These are phyloP conservation scores for Kwoniella mangroviensis DNA, from an alignment of 768 basidiomycete species.

Conservation along the genomic window DNA sequence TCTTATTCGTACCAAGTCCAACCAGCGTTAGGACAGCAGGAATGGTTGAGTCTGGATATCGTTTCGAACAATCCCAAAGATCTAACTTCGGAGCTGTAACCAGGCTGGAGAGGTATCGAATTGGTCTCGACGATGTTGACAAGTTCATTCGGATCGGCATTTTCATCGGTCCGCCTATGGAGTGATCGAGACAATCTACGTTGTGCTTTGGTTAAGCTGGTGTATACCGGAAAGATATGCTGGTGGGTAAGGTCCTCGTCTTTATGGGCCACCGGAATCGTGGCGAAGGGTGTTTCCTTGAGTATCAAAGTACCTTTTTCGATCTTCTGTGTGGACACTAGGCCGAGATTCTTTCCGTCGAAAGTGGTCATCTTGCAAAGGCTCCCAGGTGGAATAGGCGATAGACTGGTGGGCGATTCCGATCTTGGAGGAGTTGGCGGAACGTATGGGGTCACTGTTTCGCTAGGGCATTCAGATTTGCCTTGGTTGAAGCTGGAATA, in stretches of 20 bases:
- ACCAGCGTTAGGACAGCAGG: conserved; percentile 22
- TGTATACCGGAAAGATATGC: not conserved
- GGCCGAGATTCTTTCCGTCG: conserved; percentile 5
- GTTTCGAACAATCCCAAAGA: conserved; percentile 15
- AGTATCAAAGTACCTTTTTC: conserved; percentile 10
- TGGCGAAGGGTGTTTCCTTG: conserved; percentile 5
- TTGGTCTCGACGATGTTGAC: conserved; percentile 24
- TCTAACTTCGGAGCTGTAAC: not conserved
- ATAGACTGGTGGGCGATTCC: not conserved
- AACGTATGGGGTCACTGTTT: not conserved
- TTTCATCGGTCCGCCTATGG: not conserved
- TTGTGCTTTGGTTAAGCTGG: not conserved
- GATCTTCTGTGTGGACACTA: not conserved
- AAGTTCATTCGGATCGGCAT: not conserved
- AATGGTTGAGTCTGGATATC: conserved; percentile 23
- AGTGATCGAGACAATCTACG: not conserved
- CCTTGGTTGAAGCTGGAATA: not conserved
- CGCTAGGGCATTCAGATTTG: not conserved
- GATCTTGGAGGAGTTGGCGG: conserved; percentile 7
- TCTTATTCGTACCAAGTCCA: conserved; percentile 24
- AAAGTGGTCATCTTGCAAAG: not conserved
- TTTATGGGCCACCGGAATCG: not conserved
- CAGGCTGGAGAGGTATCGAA: conserved; percentile 11
- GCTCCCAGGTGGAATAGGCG: too few relatives aligned
- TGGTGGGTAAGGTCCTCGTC: conserved; percentile 2